Percentiles rank a stretch among this genome's conserved stretches.
Evolutionary conservation across 2,329 filamentous ascomycete genomes (phyloP).

Genomic region (Aspergillus nomiae): DNA sequence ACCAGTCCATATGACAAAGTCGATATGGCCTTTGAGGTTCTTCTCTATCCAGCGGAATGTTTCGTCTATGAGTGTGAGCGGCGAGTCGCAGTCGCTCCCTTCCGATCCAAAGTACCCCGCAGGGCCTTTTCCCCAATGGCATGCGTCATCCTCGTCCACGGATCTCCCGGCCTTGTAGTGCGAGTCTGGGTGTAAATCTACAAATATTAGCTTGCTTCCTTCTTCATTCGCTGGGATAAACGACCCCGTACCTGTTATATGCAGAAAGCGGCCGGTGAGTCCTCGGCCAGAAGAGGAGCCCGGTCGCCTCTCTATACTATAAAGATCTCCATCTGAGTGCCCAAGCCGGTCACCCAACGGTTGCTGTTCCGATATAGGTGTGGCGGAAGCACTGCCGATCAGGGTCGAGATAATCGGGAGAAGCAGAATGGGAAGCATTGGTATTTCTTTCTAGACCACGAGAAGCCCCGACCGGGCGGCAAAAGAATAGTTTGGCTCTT

Average conservation of each 20-base stretch:
- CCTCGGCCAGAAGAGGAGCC: constrained; percentile 12
- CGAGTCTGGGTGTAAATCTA: constrained; percentile 89
- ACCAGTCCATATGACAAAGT: constrained; percentile 92
- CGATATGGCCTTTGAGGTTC: constrained; percentile 74
- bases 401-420: constrained; percentile 15
- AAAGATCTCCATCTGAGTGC: constrained; percentile 5
- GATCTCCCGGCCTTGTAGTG: constrained; percentile 78
- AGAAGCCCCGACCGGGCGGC: constrained; percentile 14
- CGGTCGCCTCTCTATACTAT: background rate
- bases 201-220: constrained; percentile 1
- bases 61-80: constrained; percentile 76
- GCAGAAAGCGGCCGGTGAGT: constrained; percentile 38
- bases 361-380: constrained; percentile 22
- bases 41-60: constrained; percentile 86
- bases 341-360: constrained; percentile 14
- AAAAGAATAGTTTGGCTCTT: background rate
- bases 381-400: constrained; percentile 18
- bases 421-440: constrained; percentile 23
- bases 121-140: constrained; percentile 75
- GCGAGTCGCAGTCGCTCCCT: constrained; percentile 85
- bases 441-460: constrained; percentile 5
- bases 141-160: constrained; percentile 66
- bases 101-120: constrained; percentile 84
- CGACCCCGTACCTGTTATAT: constrained; percentile 43
- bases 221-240: constrained; percentile 30